phyloP scores from a whole-genome alignment of 768 basidiomycete genomes.

The Xerocomellus intermedius region DNA sequence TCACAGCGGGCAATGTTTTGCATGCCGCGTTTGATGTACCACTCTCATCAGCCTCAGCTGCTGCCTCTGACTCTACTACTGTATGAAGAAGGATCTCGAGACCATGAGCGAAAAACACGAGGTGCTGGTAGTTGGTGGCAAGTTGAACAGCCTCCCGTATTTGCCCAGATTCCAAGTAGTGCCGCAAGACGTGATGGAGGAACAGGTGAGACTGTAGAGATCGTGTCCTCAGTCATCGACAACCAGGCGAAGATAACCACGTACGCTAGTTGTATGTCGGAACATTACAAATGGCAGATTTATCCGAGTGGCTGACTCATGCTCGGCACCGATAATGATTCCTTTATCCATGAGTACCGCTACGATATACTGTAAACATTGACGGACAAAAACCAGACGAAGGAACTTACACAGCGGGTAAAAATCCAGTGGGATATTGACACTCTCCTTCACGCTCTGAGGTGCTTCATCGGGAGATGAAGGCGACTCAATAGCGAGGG shows the following conservation, averaged over 20 bases:
- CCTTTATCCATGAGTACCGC: slow-evolving; percentile 99
- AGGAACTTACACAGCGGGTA: slow-evolving; percentile 81
- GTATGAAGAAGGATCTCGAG: slow-evolving; percentile 93
- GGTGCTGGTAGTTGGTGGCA: slow-evolving; percentile 80
- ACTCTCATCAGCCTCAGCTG: slow-evolving; percentile 31
- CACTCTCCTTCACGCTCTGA: slow-evolving; percentile 83
- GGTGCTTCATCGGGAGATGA: slow-evolving; percentile 35
- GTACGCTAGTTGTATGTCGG: slow-evolving; percentile 84
- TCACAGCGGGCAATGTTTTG: slow-evolving; percentile 56
- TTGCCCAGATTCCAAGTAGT: slow-evolving; percentile 65
- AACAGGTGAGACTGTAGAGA: slow-evolving; percentile 83
- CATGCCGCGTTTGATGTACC: slow-evolving; percentile 20
- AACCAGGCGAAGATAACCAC: slow-evolving; percentile 28
- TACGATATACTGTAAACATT: slow-evolving; percentile 31
- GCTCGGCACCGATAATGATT: slow-evolving; percentile 94
- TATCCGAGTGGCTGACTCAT: slow-evolving; percentile 73
- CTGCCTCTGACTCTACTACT: slow-evolving; percentile 83
- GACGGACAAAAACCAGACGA: not conserved
- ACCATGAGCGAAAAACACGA: slow-evolving; percentile 92
- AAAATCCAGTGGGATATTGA: slow-evolving; percentile 89
- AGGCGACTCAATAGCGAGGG: slow-evolving; percentile 79
- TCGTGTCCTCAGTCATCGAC: not conserved
- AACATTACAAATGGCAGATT: slow-evolving; percentile 90
- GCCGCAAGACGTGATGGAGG: slow-evolving; percentile 85
- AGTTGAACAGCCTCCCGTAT: slow-evolving; percentile 80